Percentiles rank a stretch among this genome's conserved stretches.
Conservation (phyloP, 1,284 basidiomycete genomes). For the Moniliophthora roreri region DNA sequence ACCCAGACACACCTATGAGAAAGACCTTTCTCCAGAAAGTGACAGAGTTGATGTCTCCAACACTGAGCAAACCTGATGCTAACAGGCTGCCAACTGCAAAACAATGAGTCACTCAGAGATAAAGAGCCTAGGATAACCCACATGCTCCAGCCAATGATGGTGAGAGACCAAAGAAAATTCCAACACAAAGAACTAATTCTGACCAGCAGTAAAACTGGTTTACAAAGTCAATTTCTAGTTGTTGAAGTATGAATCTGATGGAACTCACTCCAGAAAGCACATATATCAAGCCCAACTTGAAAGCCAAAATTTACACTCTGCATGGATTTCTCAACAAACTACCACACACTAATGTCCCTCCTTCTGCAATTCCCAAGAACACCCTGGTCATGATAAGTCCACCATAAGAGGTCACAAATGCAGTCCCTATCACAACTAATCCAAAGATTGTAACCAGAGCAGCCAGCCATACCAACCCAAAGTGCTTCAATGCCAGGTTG, state of each 20-base stretch:
- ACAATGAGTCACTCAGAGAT: neutral
- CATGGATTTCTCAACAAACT: neutral
- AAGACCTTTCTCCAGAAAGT: constrained; percentile 43
- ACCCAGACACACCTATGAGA: constrained; percentile 29
- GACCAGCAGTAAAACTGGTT: constrained; percentile 40
- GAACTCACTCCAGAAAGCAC: constrained; percentile 36
- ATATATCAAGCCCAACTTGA: constrained; percentile 41
- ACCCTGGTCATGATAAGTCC: too few species aligned
- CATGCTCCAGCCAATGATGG: constrained; percentile 45
- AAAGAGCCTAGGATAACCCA: constrained; percentile 20
- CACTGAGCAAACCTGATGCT: constrained; percentile 36
- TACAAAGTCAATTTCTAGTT: neutral
- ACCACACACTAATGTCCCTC: constrained; percentile 41
- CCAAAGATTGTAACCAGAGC: constrained; percentile 38
- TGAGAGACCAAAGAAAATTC: constrained; percentile 43
- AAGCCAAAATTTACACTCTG: neutral
- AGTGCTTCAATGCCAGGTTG: constrained; percentile 41
- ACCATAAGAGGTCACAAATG: too few species aligned
- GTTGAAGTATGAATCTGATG: neutral
- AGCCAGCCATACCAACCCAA: constrained; percentile 40
- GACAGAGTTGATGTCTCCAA: constrained; percentile 33
- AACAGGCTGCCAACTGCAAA: constrained; percentile 38
- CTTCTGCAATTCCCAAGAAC: constrained; percentile 47
- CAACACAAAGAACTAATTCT: constrained; percentile 43
- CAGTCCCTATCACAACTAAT: constrained; percentile 40